Evolutionary conservation across 192 early-diverging fungal species (phyloP).

Genomic region (Helicostylum pulchrum): DNA sequence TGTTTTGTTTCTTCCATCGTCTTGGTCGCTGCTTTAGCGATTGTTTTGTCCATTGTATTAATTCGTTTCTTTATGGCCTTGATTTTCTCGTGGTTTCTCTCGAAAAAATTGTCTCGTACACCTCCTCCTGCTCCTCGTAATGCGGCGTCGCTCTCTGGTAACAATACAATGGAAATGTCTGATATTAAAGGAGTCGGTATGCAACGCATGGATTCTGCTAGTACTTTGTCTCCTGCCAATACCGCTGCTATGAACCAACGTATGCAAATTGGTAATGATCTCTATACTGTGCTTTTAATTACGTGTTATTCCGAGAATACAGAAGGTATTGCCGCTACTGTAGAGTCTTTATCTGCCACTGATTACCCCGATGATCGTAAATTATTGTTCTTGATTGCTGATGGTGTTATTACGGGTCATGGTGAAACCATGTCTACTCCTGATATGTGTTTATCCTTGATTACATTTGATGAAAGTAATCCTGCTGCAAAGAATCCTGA

Average conservation of each 20-base stretch:
- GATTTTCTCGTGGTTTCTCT: slow-evolving; percentile 74
- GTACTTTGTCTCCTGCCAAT: background rate
- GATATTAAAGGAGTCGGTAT: slow-evolving; percentile 8
- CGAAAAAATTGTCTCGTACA: slow-evolving; percentile 44
- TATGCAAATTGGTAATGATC: slow-evolving; percentile 54
- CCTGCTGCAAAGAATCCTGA: slow-evolving; percentile 57
- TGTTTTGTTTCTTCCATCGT: slow-evolving; percentile 67
- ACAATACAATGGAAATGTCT: slow-evolving; percentile 1
- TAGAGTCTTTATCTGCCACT: slow-evolving; percentile 80
- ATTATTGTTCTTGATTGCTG: slow-evolving; percentile 80
- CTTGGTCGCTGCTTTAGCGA: slow-evolving; percentile 53
- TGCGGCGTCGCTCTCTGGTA: background rate
- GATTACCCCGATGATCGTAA: slow-evolving; percentile 89
- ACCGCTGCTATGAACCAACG: slow-evolving; percentile 15
- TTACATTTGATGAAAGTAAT: slow-evolving; percentile 48
- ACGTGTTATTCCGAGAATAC: slow-evolving; percentile 93
- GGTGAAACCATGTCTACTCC: slow-evolving; percentile 77
- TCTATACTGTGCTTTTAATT: slow-evolving; percentile 79
- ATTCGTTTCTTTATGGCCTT: slow-evolving; percentile 72
- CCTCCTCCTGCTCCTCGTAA: slow-evolving; percentile 25
- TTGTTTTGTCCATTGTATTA: slow-evolving; percentile 62
- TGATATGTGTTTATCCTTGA: slow-evolving; percentile 76
- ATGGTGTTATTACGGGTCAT: slow-evolving; percentile 89
- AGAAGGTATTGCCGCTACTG: slow-evolving; percentile 73
- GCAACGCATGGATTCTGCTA: slow-evolving; percentile 12